Evolutionary conservation across 192 early-diverging fungal genomes (phyloP).

Genomic region (Coemansia sp.): DNA sequence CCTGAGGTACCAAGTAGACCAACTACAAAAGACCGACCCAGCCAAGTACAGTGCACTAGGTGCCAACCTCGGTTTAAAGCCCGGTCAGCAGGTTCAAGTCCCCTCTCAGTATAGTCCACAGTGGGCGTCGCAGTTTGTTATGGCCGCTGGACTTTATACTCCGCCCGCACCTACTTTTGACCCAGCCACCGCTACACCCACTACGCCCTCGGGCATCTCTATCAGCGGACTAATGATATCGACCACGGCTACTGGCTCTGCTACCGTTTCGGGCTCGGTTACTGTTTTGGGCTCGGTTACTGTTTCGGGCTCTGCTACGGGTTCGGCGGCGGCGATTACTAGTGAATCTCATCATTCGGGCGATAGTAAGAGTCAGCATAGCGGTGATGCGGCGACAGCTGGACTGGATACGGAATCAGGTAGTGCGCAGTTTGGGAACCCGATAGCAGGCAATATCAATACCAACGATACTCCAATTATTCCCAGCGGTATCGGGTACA

Average conservation of each 20-base stretch:
- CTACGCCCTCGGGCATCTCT: not conserved
- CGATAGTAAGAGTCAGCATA: not conserved
- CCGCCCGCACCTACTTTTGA: slow-evolving; percentile 22
- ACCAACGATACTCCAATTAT: slow-evolving; percentile 25
- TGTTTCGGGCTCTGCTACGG: too few relatives aligned
- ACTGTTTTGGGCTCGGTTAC: not conserved
- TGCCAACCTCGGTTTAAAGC: slow-evolving; percentile 32
- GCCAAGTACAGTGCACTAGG: slow-evolving; percentile 38
- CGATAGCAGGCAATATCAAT: slow-evolving; percentile 35
- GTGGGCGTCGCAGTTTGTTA: slow-evolving; percentile 52
- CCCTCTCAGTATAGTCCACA: slow-evolving; percentile 34
- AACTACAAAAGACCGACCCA: slow-evolving; percentile 43
- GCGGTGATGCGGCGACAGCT: not conserved
- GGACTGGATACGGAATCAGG: slow-evolving; percentile 13
- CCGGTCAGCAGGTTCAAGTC: slow-evolving; percentile 25
- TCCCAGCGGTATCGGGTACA: slow-evolving; percentile 47
- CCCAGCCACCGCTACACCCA: slow-evolving; percentile 12
- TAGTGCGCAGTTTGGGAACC: slow-evolving; percentile 42
- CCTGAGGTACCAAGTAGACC: slow-evolving; percentile 47
- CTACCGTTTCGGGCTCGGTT: too few relatives aligned
- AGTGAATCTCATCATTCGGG: not conserved
- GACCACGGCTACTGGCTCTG: not conserved
- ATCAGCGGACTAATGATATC: slow-evolving; percentile 8
- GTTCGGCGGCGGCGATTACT: too few relatives aligned
- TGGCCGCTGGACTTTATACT: slow-evolving; percentile 42